These are phyloP conservation scores for Exophiala phaeomuriformis DNA, from an alignment of 2,329 filamentous ascomycete genomes.

Conservation along the genomic window DNA sequence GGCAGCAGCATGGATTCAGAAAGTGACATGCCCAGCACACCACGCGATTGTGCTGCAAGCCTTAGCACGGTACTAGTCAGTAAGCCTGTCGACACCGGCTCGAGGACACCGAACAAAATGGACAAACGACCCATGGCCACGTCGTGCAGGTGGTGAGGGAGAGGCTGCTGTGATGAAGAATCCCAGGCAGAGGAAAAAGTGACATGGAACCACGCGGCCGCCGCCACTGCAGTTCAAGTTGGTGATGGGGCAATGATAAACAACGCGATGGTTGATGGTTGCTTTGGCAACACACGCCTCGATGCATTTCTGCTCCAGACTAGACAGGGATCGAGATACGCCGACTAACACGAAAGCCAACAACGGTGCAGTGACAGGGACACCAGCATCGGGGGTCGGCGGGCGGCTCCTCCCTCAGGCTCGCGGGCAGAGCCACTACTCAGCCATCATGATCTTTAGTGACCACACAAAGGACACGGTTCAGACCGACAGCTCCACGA, in stretches of 20 bases:
- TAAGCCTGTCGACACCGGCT: slow-evolving; percentile 1
- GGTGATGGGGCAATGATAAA: slow-evolving; percentile 10
- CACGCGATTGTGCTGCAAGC: neutral
- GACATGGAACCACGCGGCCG: neutral
- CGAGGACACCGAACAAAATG: slow-evolving; percentile 7
- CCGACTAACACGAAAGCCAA: neutral
- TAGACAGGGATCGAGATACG: neutral
- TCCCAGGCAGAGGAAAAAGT: slow-evolving; percentile 3
- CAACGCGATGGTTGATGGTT: slow-evolving; percentile 16
- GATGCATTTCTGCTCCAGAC: neutral
- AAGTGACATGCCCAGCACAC: slow-evolving; percentile 14
- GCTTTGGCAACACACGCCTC: slow-evolving; percentile 15
- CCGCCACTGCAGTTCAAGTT: neutral
- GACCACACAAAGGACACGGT: neutral
- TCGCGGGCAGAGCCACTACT: neutral
- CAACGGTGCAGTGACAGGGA: neutral
- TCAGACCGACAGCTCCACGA: too few species aligned
- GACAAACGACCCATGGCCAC: slow-evolving; percentile 12
- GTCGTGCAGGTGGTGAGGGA: slow-evolving; percentile 13
- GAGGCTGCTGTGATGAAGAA: slow-evolving; percentile 11
- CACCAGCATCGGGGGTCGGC: neutral
- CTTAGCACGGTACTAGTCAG: neutral
- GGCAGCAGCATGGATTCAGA: slow-evolving; percentile 11
- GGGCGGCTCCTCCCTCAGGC: neutral
- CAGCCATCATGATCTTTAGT: neutral